Base-by-base conservation (phyloP, 768 basidiomycete species). In the Boletus tylopilopsis region DNA sequence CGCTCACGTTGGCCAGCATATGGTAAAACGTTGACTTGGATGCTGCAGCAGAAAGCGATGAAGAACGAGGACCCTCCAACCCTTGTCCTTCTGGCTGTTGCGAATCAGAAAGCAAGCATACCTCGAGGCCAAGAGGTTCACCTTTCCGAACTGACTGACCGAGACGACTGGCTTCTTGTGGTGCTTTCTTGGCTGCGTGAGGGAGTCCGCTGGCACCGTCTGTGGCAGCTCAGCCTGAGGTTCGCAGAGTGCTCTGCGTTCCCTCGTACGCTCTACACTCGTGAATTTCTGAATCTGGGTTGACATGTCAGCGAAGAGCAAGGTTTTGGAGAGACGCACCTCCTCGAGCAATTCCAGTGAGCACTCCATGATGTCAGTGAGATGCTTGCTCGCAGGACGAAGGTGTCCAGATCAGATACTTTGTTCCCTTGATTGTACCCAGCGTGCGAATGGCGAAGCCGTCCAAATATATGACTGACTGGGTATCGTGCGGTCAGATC, bases 141-240 rank as follows among this genome's bases (percentile, higher is more conserved):
- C 81, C 74, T 82, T 76, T 23, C 84, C 82, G 55, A 83, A 80
- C 16, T 79, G 72, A 46, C 80, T 79, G 36, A 85, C 72, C 1
- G 81, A 82, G 32, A 85, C 72, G 45, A 78, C 81, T 16, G 76
- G 76, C 40, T 75, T 67, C 49, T 75, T 70, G 34, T 66, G 64
- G 42, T 71, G 75, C n/a, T 57, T 60, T 56, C 59, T 68, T 23
- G 55, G 22, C 9, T 45, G 45, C 9, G 42, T 47, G 29, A 64
- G 34, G 46, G 60, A 53, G 60, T 61, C 54, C 45, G 54, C 41
- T 38, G 57, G 36, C 48, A 62, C 47, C 40, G 2, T 27, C 42
- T 33, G 47, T 3, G 58, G 40, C 9, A 44, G 33, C 19, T 61
- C 60, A 13, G n/a, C n/a, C n/a, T n/a, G n/a, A n/a, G 52, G 51